Evolutionary conservation across 768 basidiomycete genomes (phyloP), one percentile per base, ranked within the genome.

Genomic region (Lactifluus pinguis): DNA sequence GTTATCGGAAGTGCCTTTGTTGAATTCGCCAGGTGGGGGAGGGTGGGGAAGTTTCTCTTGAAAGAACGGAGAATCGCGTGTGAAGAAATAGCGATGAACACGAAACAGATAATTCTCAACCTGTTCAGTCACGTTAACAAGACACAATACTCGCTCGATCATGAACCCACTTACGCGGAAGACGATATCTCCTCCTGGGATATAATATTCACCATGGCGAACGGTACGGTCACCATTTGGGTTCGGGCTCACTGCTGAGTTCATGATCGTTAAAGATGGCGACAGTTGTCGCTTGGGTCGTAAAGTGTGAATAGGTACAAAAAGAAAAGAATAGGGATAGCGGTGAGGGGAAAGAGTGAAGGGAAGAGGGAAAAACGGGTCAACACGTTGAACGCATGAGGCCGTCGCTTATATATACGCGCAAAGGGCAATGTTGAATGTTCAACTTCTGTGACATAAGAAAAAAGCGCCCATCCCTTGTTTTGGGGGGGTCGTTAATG

Each of bases 151-250:
- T 15, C 52, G 48, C 5, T 19, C 52, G 52, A 58, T 50, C 57
- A 32, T 3, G 8, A 4, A 32, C 30, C 54, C 63, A 66, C 70
- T 61, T 57, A 71, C 70, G 8, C 71, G 69, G 63, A 72, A 70
- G 55, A 72, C 66, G 25, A 85, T 64, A 65, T 85, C 84, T 0
- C 79, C 86, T 0, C 78, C 79, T 0, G 72, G 69, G 11, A 87
- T 68, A 55, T 83, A 86, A 60, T 81, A 87, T 0, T 76, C 68
- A 0, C 68, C 62, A 44, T 74, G 69, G 21, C 63, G 60, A 38
- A 59, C 65, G 41, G 74, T 62, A 1, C 70, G 69, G 57, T 72
- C 70, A 14, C 36, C 50, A 8, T 34, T 34, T 25, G 63, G 60
- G 15, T 50, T 53, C 25, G 55, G 55, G 47, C 56, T 55, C 19